phyloP scores from a whole-genome alignment of 192 early-diverging fungal genomes.

The Entophlyctis luteolus region DNA sequence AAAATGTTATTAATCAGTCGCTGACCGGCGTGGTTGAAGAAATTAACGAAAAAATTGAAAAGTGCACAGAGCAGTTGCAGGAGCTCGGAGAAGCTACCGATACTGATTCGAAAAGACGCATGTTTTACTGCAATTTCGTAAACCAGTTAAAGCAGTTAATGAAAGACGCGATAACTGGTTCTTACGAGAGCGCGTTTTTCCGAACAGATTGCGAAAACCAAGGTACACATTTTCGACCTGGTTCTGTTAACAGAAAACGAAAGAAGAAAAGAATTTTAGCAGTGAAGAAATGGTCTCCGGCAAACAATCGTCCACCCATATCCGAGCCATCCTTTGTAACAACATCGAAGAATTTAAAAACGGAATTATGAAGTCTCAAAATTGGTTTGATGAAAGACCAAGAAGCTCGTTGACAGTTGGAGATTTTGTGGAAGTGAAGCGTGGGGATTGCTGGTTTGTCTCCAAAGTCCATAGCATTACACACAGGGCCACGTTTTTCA shows the following conservation, averaged over 20 bases:
- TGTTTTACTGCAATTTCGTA: not conserved
- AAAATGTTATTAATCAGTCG: not conserved
- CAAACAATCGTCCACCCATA: not conserved
- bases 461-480: not conserved
- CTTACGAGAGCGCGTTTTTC: conserved; percentile 7
- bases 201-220: not conserved
- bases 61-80: not conserved
- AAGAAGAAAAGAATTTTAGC: not conserved
- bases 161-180: not conserved
- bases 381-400: no score
- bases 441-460: not conserved
- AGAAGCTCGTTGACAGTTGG: not conserved
- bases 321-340: not conserved
- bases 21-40: not conserved
- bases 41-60: not conserved
- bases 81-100: not conserved
- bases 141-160: not conserved
- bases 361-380: no score
- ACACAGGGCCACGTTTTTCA: not conserved
- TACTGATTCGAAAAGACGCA: not conserved
- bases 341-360: no score
- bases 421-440: conserved; percentile 1
- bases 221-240: not conserved
- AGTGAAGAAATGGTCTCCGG: not conserved
- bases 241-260: not conserved